phyloP scores from a whole-genome alignment of 768 basidiomycete species.

The Mycena leptocephala region DNA sequence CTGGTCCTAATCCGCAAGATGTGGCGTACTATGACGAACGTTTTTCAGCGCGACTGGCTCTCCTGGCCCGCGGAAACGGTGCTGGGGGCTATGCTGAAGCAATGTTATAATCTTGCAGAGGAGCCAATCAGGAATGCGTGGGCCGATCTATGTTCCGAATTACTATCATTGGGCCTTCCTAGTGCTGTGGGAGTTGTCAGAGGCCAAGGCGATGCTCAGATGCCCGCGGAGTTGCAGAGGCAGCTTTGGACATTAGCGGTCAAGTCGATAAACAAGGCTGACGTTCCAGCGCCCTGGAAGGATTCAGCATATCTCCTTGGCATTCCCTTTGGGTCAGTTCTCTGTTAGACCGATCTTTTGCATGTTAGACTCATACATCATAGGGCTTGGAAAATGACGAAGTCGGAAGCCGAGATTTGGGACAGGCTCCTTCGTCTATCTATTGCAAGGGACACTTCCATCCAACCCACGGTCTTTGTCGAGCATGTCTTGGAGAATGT shows the following conservation, averaged over 20 bases:
- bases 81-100: conserved; percentile 62
- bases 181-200: conserved; percentile 53
- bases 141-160: conserved; percentile 64
- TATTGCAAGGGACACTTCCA: conserved; percentile 43
- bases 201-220: conserved; percentile 45
- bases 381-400: conserved; percentile 65
- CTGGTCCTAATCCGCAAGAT: conserved; percentile 61
- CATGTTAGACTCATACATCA: conserved; percentile 19
- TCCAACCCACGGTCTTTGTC: conserved; percentile 41
- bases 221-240: conserved; percentile 52
- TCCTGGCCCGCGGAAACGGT: conserved; percentile 62
- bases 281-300: conserved; percentile 52
- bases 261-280: conserved; percentile 45
- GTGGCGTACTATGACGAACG: conserved; percentile 68
- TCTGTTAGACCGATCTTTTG: neutral
- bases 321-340: conserved; percentile 64
- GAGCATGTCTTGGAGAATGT: conserved; percentile 45
- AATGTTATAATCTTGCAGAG: conserved; percentile 58
- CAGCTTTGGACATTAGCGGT: conserved; percentile 67
- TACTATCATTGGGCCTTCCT: conserved; percentile 61
- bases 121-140: conserved; percentile 59
- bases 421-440: conserved; percentile 51
- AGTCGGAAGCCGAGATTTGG: conserved; percentile 62
- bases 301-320: conserved; percentile 62
- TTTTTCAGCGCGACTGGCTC: conserved; percentile 61